Evolutionary conservation across 345 rosid species (phyloP).

Genomic region (Gossypium thurberi): DNA sequence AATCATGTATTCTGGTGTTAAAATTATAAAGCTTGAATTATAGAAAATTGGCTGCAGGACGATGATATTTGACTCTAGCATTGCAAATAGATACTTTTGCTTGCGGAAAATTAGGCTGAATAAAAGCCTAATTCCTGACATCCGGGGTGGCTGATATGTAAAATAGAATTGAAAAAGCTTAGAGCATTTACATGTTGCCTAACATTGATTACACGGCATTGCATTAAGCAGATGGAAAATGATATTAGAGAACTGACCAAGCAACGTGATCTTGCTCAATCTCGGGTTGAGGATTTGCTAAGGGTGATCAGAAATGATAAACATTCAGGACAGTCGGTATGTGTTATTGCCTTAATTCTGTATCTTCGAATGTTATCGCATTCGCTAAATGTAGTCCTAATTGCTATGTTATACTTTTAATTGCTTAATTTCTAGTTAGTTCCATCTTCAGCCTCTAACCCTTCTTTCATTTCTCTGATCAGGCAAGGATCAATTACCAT

Average conservation of each 20-base stretch:
- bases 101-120: not conserved
- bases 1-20: not conserved
- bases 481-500: constrained; percentile 40
- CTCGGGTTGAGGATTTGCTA: constrained; percentile 70
- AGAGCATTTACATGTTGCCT: not conserved
- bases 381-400: not conserved
- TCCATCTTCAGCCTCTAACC: constrained; percentile 12
- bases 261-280: constrained; percentile 84
- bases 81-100: not conserved
- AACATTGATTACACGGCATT: constrained; percentile 18
- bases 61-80: not conserved
- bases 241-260: constrained; percentile 67
- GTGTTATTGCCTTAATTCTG: not conserved
- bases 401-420: not conserved
- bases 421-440: not conserved
- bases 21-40: not conserved
- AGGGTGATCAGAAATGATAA: constrained; percentile 50
- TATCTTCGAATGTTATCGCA: not conserved
- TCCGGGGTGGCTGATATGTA: not conserved
- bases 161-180: not conserved
- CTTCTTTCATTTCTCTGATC: constrained; percentile 15
- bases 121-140: not conserved
- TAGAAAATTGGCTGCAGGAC: not conserved
- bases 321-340: constrained; percentile 48
- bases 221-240: constrained; percentile 67